Base-by-base conservation (phyloP, 2,329 filamentous ascomycete genomes). In the Diplodia sapinea region DNA sequence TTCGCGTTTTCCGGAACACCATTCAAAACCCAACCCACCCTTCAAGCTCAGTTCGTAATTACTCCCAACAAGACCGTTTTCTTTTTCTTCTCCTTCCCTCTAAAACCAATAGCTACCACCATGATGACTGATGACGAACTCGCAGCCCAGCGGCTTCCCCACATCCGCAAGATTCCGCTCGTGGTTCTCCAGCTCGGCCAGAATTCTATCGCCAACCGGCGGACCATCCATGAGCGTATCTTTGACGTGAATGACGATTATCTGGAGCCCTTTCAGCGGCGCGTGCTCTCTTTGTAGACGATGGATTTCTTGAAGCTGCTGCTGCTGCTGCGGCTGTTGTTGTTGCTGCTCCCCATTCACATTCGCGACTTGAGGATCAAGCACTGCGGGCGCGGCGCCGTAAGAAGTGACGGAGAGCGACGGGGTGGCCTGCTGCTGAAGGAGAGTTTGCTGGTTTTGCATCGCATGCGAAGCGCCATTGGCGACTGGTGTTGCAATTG, bases 161-260 rank as follows among this genome's bases (percentile, higher is more conserved):
- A 43, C n/a, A 36, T 79, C 76, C 43, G 74, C 74, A 65, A 82
- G 66, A 33, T 68, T 69, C 51, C 69, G 72, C 69, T 94, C 92
- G 68, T 92, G 84, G 31, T 87, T 87, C 20, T 80, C 76, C 61
- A 98, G 79, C 76, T 97, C 88, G 69, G 82, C 75, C 26, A 95
- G 73, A 43, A 98, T 96, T 1, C 80, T 84, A 3, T 92, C 88
- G 43, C 83, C 86, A 1, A 85, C 87, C 57, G 81, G 77, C 31
- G 87, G 87, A 0, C 88, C 92, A 75, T 97, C 93, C 9, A 84
- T 82, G 66, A 97, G 81, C 26, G 86, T 90, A 71, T 98, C 94
- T 77, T 99, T 99, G 74, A 98, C 87, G 76, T 99, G 95, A 47
- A 98, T 98, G 66, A 98, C 88, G 61, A 97, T 89, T 1, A 99